Conservation (phyloP, 176 grass and related monocot genomes). For the Raddia guianensis region DNA sequence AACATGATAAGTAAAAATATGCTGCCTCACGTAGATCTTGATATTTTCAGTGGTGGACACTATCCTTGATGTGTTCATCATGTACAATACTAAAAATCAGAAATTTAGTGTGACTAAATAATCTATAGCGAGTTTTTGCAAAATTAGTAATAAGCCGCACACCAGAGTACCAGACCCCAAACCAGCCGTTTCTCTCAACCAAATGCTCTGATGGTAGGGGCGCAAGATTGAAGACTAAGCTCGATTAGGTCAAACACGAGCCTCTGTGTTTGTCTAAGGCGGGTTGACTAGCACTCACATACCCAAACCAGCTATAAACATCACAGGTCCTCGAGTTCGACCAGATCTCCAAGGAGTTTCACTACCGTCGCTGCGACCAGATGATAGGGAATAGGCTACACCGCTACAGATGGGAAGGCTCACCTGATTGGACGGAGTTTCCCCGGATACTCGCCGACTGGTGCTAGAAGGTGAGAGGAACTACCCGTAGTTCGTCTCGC, state of each 20-base stretch:
- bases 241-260: background rate
- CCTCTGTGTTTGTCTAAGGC: background rate
- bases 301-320: background rate
- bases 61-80: background rate
- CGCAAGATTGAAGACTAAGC: background rate
- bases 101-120: background rate
- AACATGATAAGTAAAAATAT: background rate
- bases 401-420: background rate
- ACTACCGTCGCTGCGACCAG: background rate
- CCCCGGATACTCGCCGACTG: background rate
- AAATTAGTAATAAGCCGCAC: background rate
- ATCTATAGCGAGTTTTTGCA: background rate
- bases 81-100: background rate
- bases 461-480: background rate
- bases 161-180: too few relatives aligned
- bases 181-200: background rate
- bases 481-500: background rate
- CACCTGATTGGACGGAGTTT: constrained; percentile 9
- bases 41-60: background rate
- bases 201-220: background rate
- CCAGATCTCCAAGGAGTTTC: constrained; percentile 36
- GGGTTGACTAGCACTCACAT: background rate
- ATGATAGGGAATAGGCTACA: background rate
- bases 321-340: background rate
- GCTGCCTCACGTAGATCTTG: background rate